These are phyloP conservation scores for Glycine tomentella DNA, from an alignment of 306 rosid species.

Conservation along the genomic window DNA sequence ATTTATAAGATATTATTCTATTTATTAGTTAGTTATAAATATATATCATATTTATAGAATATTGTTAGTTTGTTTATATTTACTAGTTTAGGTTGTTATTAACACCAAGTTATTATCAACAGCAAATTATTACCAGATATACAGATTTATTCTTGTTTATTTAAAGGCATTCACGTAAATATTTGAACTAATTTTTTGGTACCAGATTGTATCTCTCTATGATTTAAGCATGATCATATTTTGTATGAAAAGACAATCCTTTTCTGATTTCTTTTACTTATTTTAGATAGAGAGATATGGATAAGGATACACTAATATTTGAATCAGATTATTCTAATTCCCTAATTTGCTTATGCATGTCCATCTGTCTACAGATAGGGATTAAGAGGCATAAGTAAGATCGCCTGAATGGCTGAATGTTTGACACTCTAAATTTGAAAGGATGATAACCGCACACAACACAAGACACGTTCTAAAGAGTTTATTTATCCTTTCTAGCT, in stretches of 20 bases:
- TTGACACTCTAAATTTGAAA: background rate
- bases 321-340: constrained; percentile 8
- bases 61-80: too few species aligned
- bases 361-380: background rate
- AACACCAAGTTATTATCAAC: too few species aligned
- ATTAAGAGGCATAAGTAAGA: background rate
- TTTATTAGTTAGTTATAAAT: too few species aligned
- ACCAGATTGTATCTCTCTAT: too few species aligned
- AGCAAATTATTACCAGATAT: too few species aligned
- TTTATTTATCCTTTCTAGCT: background rate
- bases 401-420: too few species aligned
- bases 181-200: too few species aligned
- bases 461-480: background rate
- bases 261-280: background rate
- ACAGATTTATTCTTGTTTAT: too few species aligned
- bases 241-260: background rate
- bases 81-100: too few species aligned
- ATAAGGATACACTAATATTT: constrained; percentile 8
- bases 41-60: too few species aligned
- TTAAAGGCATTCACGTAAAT: too few species aligned
- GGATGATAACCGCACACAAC: background rate
- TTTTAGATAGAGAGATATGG: background rate
- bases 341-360: background rate
- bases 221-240: background rate
- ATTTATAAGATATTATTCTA: too few species aligned